Evolutionary conservation across 108 stramenopile genomes (phyloP), one percentile per base, ranked within the genome.

Genomic region (Cyclotella distinguenda): DNA sequence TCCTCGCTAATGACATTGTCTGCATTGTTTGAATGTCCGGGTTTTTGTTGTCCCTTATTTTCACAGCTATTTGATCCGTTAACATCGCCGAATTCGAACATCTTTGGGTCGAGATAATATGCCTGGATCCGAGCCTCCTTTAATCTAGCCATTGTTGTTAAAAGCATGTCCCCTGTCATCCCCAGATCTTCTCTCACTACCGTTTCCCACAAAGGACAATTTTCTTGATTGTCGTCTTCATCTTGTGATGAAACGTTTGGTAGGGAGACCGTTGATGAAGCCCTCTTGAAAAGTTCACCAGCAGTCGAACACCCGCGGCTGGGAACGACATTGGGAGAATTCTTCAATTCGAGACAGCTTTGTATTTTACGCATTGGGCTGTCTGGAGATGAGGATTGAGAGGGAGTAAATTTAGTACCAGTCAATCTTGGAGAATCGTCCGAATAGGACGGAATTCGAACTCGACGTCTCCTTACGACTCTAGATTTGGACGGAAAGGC

Each of bases 51-150:
- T n/a, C 30, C 57, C 31, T 31, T 13, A n/a, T 31, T 38, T n/a
- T 56, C 19, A 22, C 12, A 1, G 4, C 7, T 27, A 56, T 39
- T 56, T n/a, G n/a, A n/a, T n/a, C n/a, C n/a, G n/a, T n/a, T n/a
- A n/a, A n/a, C n/a, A n/a, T n/a, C n/a, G n/a, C n/a, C n/a, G n/a
- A n/a, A n/a, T n/a, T n/a, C n/a, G n/a, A n/a, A n/a, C n/a, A n/a
- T n/a, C n/a, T n/a, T n/a, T n/a, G n/a, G n/a, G n/a, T n/a, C n/a
- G n/a, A 22, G 0, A 22, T 25, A 48, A 48, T 78, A 43, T 10
- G 84, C 81, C 19, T 84, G 80, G 22, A 66, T 21, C 28, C 91
- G 74, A 22, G 86, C 88, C 60, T 93, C 88, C 48, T 58, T 59
- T 30, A 93, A 70, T 39, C 88, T 55, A 13, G 53, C 31, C 36